Evolutionary conservation across 2,329 filamentous ascomycete genomes (phyloP), one percentile per base, ranked within the genome.

Genomic region (Monosporascus sp.): DNA sequence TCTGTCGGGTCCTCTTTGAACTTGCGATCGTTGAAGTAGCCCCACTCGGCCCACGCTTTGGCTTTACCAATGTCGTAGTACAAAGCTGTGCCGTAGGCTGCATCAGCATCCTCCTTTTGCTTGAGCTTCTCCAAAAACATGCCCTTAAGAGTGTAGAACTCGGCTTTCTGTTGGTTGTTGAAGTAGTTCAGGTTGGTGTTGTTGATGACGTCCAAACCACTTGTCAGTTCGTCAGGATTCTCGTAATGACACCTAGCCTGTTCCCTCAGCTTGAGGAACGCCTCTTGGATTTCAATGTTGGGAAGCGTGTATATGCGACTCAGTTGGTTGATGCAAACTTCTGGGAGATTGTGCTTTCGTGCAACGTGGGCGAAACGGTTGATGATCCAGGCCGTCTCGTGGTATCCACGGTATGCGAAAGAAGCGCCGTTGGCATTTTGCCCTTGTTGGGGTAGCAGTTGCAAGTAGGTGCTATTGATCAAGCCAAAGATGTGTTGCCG

Each of bases 131-230:
- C 94, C 45, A 97, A 76, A 78, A 99, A 99, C 94, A 99, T 99
- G 56, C 94, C 94, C 79, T 99, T 99, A 51, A 99, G 81, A 0
- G 94, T 99, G 76, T 97, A 99, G 73, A 99, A 99, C 69, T 99
- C 94, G 8, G 94, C 94, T 73, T 99, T 99, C 70, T 99, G 94
- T 65, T 92, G 88, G 3, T 88, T 82, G 56, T 91, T 95, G 70
- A 99, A 99, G 75, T 99, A 99, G 70, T 96, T 97, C 53, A 99
- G 83, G 63, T 99, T 99, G 37, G 94, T 99, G 63, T 99, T 99
- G 72, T 99, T 99, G 70, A 99, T 99, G 3, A 99, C 94, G 66
- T 99, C 94, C 59, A 99, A 70, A 1, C 94, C 94, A 66, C 86
- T 96, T 50, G 86, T 93, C 51, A 99, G 82, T 72, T 99, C 94